phyloP scores from a whole-genome alignment of 2,329 filamentous ascomycete genomes.

The Aspergillus sergii region DNA sequence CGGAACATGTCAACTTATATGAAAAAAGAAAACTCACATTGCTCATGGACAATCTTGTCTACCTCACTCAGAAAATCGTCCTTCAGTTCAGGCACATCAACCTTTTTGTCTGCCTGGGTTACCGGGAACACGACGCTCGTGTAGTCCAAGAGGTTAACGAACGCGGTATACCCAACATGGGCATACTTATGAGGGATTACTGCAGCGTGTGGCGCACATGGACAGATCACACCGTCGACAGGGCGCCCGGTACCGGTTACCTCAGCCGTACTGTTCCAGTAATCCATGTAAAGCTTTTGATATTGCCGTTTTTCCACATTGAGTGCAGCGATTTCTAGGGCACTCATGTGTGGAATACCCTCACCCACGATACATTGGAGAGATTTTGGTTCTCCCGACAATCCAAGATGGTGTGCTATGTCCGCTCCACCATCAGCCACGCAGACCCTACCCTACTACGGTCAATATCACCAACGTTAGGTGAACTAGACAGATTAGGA shows the following conservation, averaged over 20 bases:
- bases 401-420: conserved; percentile 51
- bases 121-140: conserved; percentile 58
- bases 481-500: not conserved
- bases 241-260: conserved; percentile 54
- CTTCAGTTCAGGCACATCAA: conserved; percentile 47
- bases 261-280: conserved; percentile 61
- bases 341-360: conserved; percentile 40
- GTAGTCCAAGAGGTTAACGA: conserved; percentile 61
- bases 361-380: conserved; percentile 43
- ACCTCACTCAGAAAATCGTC: conserved; percentile 46
- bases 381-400: conserved; percentile 59
- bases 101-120: conserved; percentile 53
- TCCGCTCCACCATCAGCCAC: conserved; percentile 54
- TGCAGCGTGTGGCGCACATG: conserved; percentile 47
- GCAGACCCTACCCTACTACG: conserved; percentile 24
- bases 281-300: conserved; percentile 64
- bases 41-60: conserved; percentile 49
- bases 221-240: conserved; percentile 55
- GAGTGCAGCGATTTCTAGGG: conserved; percentile 47
- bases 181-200: conserved; percentile 47
- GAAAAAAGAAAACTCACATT: conserved; percentile 47
- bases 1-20: not conserved
- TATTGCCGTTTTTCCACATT: conserved; percentile 59
- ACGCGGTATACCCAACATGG: conserved; percentile 49
- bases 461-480: conserved; percentile 15